Conservation (phyloP, 441 rosid genomes). For the Pelargonium myrrhifolium region DNA sequence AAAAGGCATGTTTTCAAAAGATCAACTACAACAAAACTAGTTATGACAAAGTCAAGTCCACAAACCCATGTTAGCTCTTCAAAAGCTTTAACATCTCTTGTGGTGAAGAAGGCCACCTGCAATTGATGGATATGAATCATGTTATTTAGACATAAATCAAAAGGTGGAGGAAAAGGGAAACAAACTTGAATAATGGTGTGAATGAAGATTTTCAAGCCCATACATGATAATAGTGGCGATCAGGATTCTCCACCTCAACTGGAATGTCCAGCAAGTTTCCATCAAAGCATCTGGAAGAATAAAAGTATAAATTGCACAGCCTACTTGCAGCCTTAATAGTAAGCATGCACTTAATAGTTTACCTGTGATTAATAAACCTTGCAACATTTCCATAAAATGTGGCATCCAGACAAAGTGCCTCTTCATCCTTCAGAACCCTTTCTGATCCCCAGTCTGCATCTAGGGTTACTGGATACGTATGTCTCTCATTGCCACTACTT, state of each 20-base stretch:
- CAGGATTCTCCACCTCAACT: conserved; percentile 82
- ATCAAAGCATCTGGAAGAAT: conserved; percentile 55
- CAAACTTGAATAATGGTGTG: not conserved
- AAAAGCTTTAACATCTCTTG: conserved; percentile 49
- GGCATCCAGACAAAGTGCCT: conserved; percentile 91
- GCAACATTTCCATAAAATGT: conserved; percentile 77
- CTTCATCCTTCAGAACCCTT: conserved; percentile 60
- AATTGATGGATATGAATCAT: conserved; percentile 17
- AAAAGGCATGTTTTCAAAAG: not conserved
- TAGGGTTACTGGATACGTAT: conserved; percentile 80
- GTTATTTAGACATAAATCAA: conserved; percentile 10
- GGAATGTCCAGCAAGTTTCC: conserved; percentile 82
- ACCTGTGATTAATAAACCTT: conserved; percentile 90
- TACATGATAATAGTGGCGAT: conserved; percentile 90
- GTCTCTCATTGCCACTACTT: conserved; percentile 41
- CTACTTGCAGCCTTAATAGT: not conserved
- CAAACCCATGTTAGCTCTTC: conserved; percentile 93
- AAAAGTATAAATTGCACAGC: conserved; percentile 4
- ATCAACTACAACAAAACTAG: conserved; percentile 5
- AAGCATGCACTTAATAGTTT: conserved; percentile 7
- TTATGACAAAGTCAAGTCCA: not conserved
- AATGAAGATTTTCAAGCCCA: conserved; percentile 16
- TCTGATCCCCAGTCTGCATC: conserved; percentile 99
- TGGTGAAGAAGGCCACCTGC: conserved; percentile 86
- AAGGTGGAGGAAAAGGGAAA: not conserved